phyloP scores from a whole-genome alignment of 108 stramenopile genomes.

The Discostella stelligeroides region DNA sequence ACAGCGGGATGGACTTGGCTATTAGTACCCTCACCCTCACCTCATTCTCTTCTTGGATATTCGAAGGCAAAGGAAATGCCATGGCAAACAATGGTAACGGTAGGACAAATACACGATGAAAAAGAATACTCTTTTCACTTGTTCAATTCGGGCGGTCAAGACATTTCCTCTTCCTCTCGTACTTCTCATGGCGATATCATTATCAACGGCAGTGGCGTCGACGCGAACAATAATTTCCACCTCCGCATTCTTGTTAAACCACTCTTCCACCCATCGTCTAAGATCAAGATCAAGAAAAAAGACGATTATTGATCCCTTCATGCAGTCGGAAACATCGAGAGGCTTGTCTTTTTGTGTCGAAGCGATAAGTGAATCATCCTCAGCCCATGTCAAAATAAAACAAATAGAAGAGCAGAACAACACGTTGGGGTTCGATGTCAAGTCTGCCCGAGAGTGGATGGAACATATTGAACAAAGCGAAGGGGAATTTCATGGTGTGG shows the following conservation, averaged over 20 bases:
- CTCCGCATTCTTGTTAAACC: neutral
- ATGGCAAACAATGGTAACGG: too few species aligned
- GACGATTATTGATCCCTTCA: neutral
- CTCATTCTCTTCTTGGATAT: too few species aligned
- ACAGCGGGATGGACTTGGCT: too few species aligned
- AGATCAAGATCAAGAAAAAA: too few species aligned
- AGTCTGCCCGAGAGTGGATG: conserved; percentile 77
- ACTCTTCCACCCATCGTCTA: neutral
- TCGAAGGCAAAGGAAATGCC: too few species aligned
- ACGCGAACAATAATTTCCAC: neutral
- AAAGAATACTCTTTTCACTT: neutral
- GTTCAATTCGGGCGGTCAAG: neutral
- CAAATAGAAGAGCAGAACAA: conserved; percentile 6
- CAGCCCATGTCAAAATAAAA: conserved; percentile 9
- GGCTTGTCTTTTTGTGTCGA: conserved; percentile 38
- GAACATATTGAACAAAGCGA: conserved; percentile 59
- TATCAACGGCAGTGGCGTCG: neutral
- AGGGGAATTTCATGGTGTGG: conserved; percentile 42
- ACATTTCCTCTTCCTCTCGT: neutral
- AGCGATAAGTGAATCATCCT: neutral
- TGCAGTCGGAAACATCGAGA: neutral
- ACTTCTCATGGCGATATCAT: neutral
- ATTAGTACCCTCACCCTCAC: too few species aligned
- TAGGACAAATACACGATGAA: too few species aligned
- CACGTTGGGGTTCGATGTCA: conserved; percentile 25